Evolutionary conservation across 1,139 yeast species (phyloP), one percentile per base, ranked within the genome.

Genomic region (Candida buenavistaensis): DNA sequence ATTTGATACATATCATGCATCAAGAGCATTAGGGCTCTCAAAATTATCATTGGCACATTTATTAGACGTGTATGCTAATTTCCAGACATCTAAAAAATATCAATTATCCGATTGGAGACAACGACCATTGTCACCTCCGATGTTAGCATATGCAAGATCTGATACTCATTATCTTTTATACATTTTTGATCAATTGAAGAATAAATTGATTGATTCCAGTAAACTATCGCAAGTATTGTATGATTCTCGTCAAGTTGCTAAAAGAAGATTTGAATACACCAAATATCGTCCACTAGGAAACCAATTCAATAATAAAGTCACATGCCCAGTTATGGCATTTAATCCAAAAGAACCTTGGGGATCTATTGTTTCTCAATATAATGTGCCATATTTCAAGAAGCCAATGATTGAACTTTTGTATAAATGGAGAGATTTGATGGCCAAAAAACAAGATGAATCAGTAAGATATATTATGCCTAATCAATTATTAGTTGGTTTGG

Each of bases 71-170:
- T 88, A 74, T 59, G 96, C 95, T 6, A 72, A 78, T 33, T 92
- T 92, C 60, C 81, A 80, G 47, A 90, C 98, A 0, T 86, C 96
- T 6, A 94, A 94, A 52, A 86, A 90, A 59, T 94, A 90, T 58
- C 99, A 94, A 59, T 64, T 92, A 44, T 96, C 97, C 1, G 99
- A 92, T 59, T 92, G 99, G 99, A 77, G 99, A 57, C 64, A 83
- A 4, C 73, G 99, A 47, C 98, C 99, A 0, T 64, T 92, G 35
- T 76, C 88, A 3, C 58, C 68, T 10, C 81, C 88, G 25, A 84
- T 92, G 94, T 59, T 72, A 43, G 78, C 85, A 14, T 92, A 92
- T 58, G 99, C 99, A 0, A 75, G 96, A 46, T 86, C 97, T 0
- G 99, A 92, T 60, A 92, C 98, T 0, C 99, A 92, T 56, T 92